Evolutionary conservation across 2,329 filamentous ascomycete species (phyloP).

Genomic region (Xylogone sp.): DNA sequence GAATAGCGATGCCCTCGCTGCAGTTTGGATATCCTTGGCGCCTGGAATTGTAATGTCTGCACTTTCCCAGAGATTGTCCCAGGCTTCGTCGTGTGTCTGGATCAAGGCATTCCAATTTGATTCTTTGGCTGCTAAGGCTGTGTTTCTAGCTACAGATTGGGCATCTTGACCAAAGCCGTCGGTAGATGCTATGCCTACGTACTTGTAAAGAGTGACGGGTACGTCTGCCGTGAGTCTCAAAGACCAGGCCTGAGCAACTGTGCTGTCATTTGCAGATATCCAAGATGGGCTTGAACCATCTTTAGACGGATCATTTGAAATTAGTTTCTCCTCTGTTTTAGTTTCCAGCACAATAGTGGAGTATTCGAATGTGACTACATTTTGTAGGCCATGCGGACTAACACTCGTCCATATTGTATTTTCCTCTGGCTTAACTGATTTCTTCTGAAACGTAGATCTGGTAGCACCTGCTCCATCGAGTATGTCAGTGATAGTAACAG

Average conservation of each 20-base stretch:
- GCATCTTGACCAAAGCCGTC: constrained; percentile 54
- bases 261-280: constrained; percentile 50
- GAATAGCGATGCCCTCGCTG: constrained; percentile 43
- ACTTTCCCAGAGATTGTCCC: constrained; percentile 26
- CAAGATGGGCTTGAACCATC: constrained; percentile 39
- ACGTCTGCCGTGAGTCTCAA: constrained; percentile 46
- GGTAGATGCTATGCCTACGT: constrained; percentile 56
- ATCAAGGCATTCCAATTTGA: constrained; percentile 8
- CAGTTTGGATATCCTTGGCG: constrained; percentile 35
- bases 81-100: constrained; percentile 6
- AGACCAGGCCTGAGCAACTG: constrained; percentile 52
- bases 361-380: constrained; percentile 49
- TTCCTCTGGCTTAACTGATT: constrained; percentile 43
- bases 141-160: constrained; percentile 32
- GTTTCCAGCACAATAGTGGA: no score
- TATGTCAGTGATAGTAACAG: constrained; percentile 48
- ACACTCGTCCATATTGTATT: constrained; percentile 55
- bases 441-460: constrained; percentile 51
- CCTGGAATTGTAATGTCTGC: constrained; percentile 23
- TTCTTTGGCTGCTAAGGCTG: constrained; percentile 32
- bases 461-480: constrained; percentile 60
- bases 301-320: constrained; percentile 29
- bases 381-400: constrained; percentile 50
- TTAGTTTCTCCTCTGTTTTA: neutral
- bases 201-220: constrained; percentile 54